Evolutionary conservation across 495 filamentous ascomycete species (phyloP).

Genomic region (Hypoxylon lenormandii): DNA sequence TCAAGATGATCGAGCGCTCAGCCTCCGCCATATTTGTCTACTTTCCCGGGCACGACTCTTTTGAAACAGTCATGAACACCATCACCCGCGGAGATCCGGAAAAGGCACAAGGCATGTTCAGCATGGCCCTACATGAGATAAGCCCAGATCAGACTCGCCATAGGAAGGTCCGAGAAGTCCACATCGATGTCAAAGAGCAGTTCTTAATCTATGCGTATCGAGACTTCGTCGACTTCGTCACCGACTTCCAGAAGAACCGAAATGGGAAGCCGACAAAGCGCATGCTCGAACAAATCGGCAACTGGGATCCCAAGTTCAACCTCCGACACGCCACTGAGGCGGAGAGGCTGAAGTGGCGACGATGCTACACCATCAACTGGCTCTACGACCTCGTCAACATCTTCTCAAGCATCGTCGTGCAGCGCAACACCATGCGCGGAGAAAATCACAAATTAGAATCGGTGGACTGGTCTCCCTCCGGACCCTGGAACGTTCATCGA

Average conservation of each 20-base stretch:
- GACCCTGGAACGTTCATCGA: constrained; percentile 51
- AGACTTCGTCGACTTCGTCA: constrained; percentile 61
- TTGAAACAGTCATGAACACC: constrained; percentile 54
- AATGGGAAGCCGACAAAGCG: constrained; percentile 61
- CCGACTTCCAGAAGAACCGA: constrained; percentile 60
- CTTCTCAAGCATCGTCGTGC: constrained; percentile 56
- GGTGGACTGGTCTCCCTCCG: constrained; percentile 44
- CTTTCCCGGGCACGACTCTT: constrained; percentile 58
- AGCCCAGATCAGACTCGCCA: constrained; percentile 14
- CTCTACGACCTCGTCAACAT: constrained; percentile 64
- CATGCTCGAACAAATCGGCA: constrained; percentile 53
- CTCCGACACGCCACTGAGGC: constrained; percentile 53
- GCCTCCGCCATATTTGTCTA: constrained; percentile 55
- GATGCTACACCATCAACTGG: constrained; percentile 64
- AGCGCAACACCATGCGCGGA: constrained; percentile 52
- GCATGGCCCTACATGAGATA: constrained; percentile 30
- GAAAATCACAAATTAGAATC: constrained; percentile 51
- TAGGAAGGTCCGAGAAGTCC: constrained; percentile 26
- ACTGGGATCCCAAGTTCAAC: constrained; percentile 61
- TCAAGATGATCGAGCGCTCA: constrained; percentile 54
- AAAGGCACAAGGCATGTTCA: constrained; percentile 47
- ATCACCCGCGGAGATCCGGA: constrained; percentile 56
- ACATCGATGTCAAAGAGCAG: constrained; percentile 57
- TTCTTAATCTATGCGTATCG: constrained; percentile 58
- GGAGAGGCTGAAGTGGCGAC: constrained; percentile 59